phyloP scores from a whole-genome alignment of 225 moss, liverwort and hornwort species.

The Marchantia polymorpha region DNA sequence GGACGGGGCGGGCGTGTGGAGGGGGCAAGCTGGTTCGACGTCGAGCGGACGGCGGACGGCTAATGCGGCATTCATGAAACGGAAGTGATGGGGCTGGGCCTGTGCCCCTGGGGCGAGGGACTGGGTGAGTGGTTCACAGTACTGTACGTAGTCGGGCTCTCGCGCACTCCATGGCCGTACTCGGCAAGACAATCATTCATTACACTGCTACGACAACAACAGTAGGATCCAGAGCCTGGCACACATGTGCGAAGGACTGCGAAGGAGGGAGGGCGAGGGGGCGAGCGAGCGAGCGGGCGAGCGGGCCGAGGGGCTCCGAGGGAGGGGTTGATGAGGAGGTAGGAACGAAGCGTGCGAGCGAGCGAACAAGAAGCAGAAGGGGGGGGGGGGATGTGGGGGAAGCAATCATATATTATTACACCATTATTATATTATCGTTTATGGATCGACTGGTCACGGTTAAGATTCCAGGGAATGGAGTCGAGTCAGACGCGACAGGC shows the following conservation, averaged over 20 bases:
- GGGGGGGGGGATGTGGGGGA: background rate
- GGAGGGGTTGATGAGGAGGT: background rate
- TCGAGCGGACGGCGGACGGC: too few species aligned
- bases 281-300: background rate
- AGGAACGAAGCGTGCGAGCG: background rate
- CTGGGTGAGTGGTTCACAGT: background rate
- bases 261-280: background rate
- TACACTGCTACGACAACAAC: background rate
- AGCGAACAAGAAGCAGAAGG: background rate
- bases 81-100: background rate
- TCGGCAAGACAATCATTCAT: background rate
- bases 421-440: background rate
- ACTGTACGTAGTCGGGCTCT: slow-evolving; percentile 3
- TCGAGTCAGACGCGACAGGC: background rate
- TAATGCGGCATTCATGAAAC: too few species aligned
- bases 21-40: too few species aligned
- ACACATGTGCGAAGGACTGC: background rate
- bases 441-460: background rate
- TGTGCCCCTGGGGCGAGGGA: background rate
- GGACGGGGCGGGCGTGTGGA: too few species aligned
- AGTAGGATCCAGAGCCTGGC: background rate
- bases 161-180: slow-evolving; percentile 3
- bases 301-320: background rate
- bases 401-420: slow-evolving; percentile 1
- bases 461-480: background rate